These are phyloP conservation scores for Dalbergia cultrata DNA, from an alignment of 306 rosid genomes.

Conservation along the genomic window DNA sequence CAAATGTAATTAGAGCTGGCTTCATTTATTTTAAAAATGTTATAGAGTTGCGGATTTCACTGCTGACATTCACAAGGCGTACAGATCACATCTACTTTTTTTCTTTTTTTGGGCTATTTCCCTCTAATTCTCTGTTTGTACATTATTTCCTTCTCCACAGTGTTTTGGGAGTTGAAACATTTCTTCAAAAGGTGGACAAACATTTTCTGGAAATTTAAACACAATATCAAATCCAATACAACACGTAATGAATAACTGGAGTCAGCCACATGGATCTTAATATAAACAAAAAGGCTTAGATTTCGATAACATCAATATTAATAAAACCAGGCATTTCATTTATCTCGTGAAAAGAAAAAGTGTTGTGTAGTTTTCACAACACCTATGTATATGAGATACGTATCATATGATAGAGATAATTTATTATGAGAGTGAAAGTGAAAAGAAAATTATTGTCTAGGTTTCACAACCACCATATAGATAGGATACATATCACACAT, in stretches of 20 bases:
- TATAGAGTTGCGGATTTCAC: too few relatives aligned
- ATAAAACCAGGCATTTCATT: background rate
- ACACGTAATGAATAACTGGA: background rate
- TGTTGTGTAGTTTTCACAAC: background rate
- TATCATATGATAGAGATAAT: too few relatives aligned
- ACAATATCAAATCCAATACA: background rate
- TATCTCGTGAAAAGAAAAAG: background rate
- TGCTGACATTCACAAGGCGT: too few relatives aligned
- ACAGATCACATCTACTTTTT: too few relatives aligned
- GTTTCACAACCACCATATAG: too few relatives aligned
- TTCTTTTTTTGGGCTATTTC: too few relatives aligned
- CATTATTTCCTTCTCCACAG: conserved; percentile 1
- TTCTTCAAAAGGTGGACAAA: background rate
- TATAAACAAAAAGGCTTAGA: background rate
- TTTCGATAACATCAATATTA: conserved; percentile 8
- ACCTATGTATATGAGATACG: background rate
- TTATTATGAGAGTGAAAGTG: too few relatives aligned
- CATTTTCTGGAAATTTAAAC: background rate
- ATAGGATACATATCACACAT: too few relatives aligned
- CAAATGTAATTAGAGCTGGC: too few relatives aligned
- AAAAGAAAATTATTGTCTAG: too few relatives aligned
- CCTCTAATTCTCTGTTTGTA: background rate
- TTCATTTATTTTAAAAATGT: too few relatives aligned
- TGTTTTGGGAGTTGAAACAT: background rate
- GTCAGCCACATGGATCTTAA: conserved; percentile 1